A percentile compares a stretch with the other conserved stretches of the same genome.
Evolutionary conservation across 495 filamentous ascomycete genomes (phyloP).

Genomic region (Hypoxylon fragiforme): DNA sequence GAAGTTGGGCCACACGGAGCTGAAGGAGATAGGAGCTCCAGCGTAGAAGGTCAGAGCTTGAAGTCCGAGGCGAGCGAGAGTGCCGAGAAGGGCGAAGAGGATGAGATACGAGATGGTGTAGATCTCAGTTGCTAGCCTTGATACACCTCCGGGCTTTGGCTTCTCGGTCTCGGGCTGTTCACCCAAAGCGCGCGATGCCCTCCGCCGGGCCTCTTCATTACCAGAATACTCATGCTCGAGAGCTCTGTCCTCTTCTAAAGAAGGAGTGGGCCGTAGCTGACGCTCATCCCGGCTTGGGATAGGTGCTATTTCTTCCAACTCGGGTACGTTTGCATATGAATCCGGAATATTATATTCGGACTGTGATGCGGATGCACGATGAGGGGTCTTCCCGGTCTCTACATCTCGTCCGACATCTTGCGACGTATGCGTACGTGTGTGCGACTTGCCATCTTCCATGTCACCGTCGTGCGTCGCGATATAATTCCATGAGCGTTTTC

Average conservation of each 20-base stretch:
- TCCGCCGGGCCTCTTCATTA: constrained; percentile 4
- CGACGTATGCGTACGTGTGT: not conserved
- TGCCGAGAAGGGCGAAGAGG: constrained; percentile 85
- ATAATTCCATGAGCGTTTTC: not conserved
- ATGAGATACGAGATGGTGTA: constrained; percentile 82
- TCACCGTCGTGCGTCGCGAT: not conserved
- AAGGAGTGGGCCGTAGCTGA: constrained; percentile 32
- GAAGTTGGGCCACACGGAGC: constrained; percentile 89
- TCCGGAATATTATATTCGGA: constrained; percentile 51
- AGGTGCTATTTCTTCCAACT: constrained; percentile 48
- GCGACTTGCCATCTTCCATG: constrained; percentile 12
- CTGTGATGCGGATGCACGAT: constrained; percentile 13
- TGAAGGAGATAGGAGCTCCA: constrained; percentile 71
- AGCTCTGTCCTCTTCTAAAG: constrained; percentile 28
- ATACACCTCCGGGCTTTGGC: constrained; percentile 37
- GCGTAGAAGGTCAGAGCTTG: constrained; percentile 81
- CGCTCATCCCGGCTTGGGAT: constrained; percentile 51
- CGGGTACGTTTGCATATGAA: constrained; percentile 53
- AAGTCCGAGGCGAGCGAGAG: constrained; percentile 80
- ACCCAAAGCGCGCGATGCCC: not conserved
- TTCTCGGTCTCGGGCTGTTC: constrained; percentile 17
- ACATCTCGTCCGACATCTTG: constrained; percentile 3
- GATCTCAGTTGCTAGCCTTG: constrained; percentile 66
- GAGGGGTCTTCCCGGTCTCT: not conserved
- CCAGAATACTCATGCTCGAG: constrained; percentile 21